Evolutionary conservation across 1,284 basidiomycete genomes (phyloP).

Genomic region (Xerocomus tenax): DNA sequence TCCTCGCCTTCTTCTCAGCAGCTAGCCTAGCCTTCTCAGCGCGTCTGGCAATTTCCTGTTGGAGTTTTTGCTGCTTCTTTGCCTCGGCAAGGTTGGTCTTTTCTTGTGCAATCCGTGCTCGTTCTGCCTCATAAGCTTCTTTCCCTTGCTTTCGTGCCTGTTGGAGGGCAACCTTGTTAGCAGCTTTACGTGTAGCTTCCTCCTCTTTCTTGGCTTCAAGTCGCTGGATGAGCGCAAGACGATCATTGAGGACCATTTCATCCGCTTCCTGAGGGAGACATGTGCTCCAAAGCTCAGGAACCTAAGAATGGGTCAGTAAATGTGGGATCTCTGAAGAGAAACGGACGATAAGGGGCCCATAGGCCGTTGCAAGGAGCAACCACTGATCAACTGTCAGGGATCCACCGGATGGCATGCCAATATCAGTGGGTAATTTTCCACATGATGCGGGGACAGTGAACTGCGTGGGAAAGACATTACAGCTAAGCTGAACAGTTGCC

Average conservation of each 20-base stretch:
- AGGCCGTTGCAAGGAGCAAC: background rate
- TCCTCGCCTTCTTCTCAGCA: background rate
- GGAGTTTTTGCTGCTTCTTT: background rate
- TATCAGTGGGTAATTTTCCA: background rate
- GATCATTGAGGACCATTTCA: background rate
- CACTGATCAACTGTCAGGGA: constrained; percentile 1
- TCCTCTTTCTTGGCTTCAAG: background rate
- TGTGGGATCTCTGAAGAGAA: background rate
- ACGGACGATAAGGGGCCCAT: background rate
- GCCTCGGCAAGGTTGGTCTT: background rate
- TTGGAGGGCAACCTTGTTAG: background rate
- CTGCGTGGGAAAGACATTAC: background rate
- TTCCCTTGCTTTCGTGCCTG: background rate
- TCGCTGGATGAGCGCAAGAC: background rate
- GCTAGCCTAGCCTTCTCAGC: background rate
- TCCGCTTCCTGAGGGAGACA: background rate
- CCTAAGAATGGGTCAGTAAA: background rate
- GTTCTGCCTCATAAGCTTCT: background rate
- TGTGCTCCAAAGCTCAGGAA: constrained; percentile 15
- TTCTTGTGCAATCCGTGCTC: background rate
- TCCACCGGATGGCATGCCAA: background rate
- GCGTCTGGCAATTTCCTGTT: background rate
- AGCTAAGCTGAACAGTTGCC: background rate
- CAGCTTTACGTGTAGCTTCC: background rate
- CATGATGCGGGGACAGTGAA: background rate